Base-by-base conservation (phyloP, 1,139 yeast species). In the Starmera stellimalicola region DNA sequence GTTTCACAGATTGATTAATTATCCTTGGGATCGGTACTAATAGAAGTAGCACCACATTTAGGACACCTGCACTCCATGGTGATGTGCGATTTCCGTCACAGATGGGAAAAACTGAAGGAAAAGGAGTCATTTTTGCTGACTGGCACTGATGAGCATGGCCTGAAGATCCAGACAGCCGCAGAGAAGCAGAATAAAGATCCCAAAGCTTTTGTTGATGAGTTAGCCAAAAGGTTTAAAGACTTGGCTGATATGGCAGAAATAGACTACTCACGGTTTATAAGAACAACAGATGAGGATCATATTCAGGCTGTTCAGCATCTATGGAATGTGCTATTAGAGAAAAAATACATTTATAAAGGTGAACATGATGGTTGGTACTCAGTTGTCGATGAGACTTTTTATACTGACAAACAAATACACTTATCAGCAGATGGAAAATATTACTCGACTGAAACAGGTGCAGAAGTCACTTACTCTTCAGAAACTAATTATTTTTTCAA, bases 91-190 rank as follows among this genome's bases (percentile, higher is more conserved):
- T 78, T 79, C 2, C 62, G 80, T 36, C 71, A 67, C 41, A 64
- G 95, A 41, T 88, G 95, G 95, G 72, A 71, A 31, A 50, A 48
- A 17, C 56, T 77, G 30, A 62, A 59, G 30, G 58, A 68, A 12
- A 65, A 70, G 1, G 48, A 53, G 2, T 58, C 83, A 0, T 71
- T 63, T 40, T 68, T 88, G 51, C 70, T 84, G 9, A 91, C 98
- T 0, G 99, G 99, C 1, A 88, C 97, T 0, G 99, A 91, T 54
- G 99, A 91, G 57, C 98, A 91, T 55, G 99, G 99, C 0, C 61
- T 87, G 40, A 91, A 91, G 61, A 88, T 91, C 26, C 94, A 85
- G 33, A 78, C 80, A 0, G 85, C 87, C 0, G 78, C 78, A 3
- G 71, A 68, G 37, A 69, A 68, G 16, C 63, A 63, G 6, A 63